These are phyloP conservation scores for Phialemoniopsis sp. DNA, from an alignment of 2,329 filamentous ascomycete species.

Conservation along the genomic window DNA sequence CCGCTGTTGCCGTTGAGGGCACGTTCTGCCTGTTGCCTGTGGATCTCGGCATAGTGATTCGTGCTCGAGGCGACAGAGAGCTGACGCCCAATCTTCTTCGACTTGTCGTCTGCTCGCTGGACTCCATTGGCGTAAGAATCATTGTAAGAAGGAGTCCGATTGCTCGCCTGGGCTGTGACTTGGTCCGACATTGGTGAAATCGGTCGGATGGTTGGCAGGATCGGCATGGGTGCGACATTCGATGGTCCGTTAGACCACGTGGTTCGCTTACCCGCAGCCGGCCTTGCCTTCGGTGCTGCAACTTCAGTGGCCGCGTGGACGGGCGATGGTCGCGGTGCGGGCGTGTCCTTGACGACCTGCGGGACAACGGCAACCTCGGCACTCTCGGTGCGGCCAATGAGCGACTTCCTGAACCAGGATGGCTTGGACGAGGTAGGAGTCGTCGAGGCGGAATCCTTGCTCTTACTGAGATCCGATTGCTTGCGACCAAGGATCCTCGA, in stretches of 20 bases:
- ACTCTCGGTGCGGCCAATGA: slow-evolving; percentile 75
- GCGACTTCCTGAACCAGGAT: slow-evolving; percentile 94
- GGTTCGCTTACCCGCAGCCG: slow-evolving; percentile 71
- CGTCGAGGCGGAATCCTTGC: slow-evolving; percentile 56
- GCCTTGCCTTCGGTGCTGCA: slow-evolving; percentile 32
- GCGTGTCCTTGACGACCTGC: slow-evolving; percentile 40
- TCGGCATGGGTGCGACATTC: slow-evolving; percentile 87
- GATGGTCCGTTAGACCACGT: slow-evolving; percentile 87
- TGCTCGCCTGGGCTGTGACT: slow-evolving; percentile 83
- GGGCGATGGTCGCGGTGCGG: slow-evolving; percentile 37
- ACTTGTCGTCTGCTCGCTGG: slow-evolving; percentile 55
- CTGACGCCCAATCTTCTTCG: slow-evolving; percentile 93
- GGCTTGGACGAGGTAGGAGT: slow-evolving; percentile 72
- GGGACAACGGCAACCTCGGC: slow-evolving; percentile 49
- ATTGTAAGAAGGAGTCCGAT: slow-evolving; percentile 50
- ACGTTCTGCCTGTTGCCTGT: slow-evolving; percentile 86
- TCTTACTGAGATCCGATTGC: slow-evolving; percentile 75
- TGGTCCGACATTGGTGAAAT: slow-evolving; percentile 96
- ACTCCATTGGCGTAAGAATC: slow-evolving; percentile 41
- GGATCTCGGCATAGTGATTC: slow-evolving; percentile 87
- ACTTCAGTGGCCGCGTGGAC: slow-evolving; percentile 40
- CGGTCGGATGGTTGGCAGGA: slow-evolving; percentile 88
- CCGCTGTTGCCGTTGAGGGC: slow-evolving; percentile 80
- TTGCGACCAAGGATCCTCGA: slow-evolving; percentile 84
- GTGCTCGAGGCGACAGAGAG: slow-evolving; percentile 87